Evolutionary conservation across 306 rosid species (phyloP).

Genomic region (Fragaria vesca): DNA sequence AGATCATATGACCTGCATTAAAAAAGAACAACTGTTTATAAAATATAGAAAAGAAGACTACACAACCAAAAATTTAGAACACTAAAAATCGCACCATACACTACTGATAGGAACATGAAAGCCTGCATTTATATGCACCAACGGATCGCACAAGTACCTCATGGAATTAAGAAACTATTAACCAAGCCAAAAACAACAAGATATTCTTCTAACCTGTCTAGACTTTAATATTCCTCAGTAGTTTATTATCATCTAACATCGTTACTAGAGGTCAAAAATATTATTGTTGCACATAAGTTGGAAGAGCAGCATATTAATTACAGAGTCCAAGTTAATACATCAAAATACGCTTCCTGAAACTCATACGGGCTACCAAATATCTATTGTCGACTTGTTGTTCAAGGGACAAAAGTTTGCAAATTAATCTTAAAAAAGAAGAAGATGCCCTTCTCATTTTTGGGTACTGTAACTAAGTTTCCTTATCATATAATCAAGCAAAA

Average conservation of each 20-base stretch:
- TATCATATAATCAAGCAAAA: too few species aligned
- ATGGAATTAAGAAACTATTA: background rate
- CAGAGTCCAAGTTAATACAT: too few species aligned
- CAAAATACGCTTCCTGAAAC: too few species aligned
- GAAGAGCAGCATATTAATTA: too few species aligned
- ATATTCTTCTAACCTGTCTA: background rate
- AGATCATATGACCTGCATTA: conserved; percentile 60
- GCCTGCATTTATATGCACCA: background rate
- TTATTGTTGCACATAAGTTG: too few species aligned
- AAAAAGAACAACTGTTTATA: background rate
- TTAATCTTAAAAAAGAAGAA: too few species aligned
- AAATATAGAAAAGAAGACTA: conserved; percentile 10
- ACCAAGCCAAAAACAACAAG: background rate
- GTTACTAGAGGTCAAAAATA: too few species aligned
- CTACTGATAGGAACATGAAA: conserved; percentile 2
- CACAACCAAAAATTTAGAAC: background rate
- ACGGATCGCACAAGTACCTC: background rate
- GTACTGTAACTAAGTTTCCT: too few species aligned
- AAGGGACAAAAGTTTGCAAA: too few species aligned
- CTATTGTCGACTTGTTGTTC: too few species aligned
- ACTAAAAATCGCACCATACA: conserved; percentile 11
- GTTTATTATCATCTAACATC: background rate
- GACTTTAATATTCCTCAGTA: background rate
- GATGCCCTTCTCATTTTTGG: too few species aligned
- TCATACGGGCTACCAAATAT: too few species aligned